phyloP scores from a whole-genome alignment of 2,329 filamentous ascomycete genomes.

The Ascochyta koolunga region DNA sequence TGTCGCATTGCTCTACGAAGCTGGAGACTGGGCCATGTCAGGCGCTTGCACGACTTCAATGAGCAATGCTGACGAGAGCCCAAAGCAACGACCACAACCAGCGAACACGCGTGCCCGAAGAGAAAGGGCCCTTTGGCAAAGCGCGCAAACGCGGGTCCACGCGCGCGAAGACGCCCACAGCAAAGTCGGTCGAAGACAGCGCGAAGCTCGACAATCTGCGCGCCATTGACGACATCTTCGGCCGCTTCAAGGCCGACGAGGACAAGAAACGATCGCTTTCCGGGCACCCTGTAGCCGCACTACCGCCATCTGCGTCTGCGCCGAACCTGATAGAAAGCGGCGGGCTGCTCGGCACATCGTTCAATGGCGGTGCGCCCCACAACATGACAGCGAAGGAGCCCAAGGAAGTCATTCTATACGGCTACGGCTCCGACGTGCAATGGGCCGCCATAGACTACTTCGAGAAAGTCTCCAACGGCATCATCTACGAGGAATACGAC shows the following conservation, averaged over 20 bases:
- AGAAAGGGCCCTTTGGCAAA: slow-evolving; percentile 67
- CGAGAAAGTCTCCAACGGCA: slow-evolving; percentile 78
- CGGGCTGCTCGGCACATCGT: slow-evolving; percentile 34
- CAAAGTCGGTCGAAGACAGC: slow-evolving; percentile 63
- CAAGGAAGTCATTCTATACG: slow-evolving; percentile 84
- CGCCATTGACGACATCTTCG: slow-evolving; percentile 56
- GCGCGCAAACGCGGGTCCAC: slow-evolving; percentile 54
- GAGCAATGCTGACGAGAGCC: neutral
- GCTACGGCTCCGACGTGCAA: slow-evolving; percentile 71
- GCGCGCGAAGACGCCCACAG: slow-evolving; percentile 63
- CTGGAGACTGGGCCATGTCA: neutral
- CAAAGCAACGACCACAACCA: slow-evolving; percentile 52
- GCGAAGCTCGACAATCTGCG: slow-evolving; percentile 52
- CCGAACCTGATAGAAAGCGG: slow-evolving; percentile 40
- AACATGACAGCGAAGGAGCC: slow-evolving; percentile 59
- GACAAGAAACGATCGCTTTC: slow-evolving; percentile 38
- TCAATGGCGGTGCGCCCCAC: slow-evolving; percentile 37
- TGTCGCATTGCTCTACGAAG: neutral
- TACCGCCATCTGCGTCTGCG: slow-evolving; percentile 41
- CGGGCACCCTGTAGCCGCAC: slow-evolving; percentile 22
- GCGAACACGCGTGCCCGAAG: slow-evolving; percentile 59
- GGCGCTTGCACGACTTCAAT: neutral
- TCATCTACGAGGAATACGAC: slow-evolving; percentile 92
- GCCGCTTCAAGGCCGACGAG: slow-evolving; percentile 38
- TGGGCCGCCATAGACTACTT: slow-evolving; percentile 91